Evolutionary conservation across 2,329 filamentous ascomycete genomes (phyloP).

Genomic region (Talaromyces albobiverticillius): DNA sequence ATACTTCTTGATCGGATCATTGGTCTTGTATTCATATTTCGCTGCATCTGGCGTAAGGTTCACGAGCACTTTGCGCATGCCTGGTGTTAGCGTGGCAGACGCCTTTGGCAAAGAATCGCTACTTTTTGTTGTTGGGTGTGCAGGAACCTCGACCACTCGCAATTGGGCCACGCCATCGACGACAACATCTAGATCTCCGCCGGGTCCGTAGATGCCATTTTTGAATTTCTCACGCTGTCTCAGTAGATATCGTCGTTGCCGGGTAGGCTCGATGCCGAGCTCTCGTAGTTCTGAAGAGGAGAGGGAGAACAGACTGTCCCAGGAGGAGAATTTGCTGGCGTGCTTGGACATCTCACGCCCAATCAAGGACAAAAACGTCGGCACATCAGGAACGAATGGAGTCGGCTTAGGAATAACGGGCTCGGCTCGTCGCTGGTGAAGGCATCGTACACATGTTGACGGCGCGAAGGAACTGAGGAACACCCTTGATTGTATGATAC

Average conservation of each 20-base stretch:
- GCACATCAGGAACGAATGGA: conserved; percentile 79
- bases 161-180: conserved; percentile 58
- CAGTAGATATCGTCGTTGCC: conserved; percentile 77
- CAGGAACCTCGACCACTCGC: conserved; percentile 55
- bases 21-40: conserved; percentile 51
- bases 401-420: conserved; percentile 66
- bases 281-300: conserved; percentile 74
- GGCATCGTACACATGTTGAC: conserved; percentile 35
- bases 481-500: conserved; percentile 24
- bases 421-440: conserved; percentile 40
- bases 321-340: conserved; percentile 80
- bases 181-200: conserved; percentile 79
- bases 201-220: conserved; percentile 72
- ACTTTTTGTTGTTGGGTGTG: conserved; percentile 28
- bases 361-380: conserved; percentile 86
- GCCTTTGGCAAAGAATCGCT: conserved; percentile 32
- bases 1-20: conserved; percentile 52
- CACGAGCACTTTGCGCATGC: conserved; percentile 57
- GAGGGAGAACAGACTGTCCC: conserved; percentile 85
- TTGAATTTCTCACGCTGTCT: conserved; percentile 85
- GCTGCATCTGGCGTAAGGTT: conserved; percentile 57
- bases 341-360: conserved; percentile 82
- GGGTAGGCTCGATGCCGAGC: conserved; percentile 81
- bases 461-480: conserved; percentile 14
- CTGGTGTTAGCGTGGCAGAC: conserved; percentile 53